Percentiles rank a stretch among this genome's conserved stretches.
Evolutionary conservation across 306 rosid species (phyloP).

Genomic region (Trichosanthes cucumerina): DNA sequence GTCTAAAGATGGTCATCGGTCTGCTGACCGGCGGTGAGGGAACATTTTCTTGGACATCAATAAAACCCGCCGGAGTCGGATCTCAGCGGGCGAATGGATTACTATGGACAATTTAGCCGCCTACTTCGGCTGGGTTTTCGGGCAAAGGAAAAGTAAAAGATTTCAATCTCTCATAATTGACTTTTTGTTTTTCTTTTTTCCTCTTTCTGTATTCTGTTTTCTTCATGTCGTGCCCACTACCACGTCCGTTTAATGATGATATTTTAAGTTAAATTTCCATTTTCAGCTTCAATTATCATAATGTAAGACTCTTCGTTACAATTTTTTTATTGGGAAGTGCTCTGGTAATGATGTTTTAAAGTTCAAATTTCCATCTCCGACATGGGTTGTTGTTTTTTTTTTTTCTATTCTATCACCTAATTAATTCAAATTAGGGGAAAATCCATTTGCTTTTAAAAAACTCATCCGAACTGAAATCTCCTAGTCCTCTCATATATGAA

Average conservation of each 20-base stretch:
- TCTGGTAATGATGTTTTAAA: neutral
- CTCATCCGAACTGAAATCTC: neutral
- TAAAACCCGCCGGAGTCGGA: conserved; percentile 7
- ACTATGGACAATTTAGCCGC: neutral
- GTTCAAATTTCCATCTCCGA: neutral
- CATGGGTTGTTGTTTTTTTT: neutral
- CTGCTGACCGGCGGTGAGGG: neutral
- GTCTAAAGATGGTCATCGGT: conserved; percentile 6
- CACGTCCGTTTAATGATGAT: neutral
- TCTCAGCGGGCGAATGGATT: neutral
- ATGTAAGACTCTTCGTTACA: neutral
- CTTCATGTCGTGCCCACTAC: neutral
- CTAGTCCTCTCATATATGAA: neutral
- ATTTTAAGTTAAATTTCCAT: neutral
- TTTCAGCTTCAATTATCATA: neutral
- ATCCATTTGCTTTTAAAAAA: neutral
- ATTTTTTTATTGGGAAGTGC: no score
- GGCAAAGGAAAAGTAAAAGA: neutral
- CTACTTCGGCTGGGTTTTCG: conserved; percentile 4
- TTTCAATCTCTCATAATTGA: conserved; percentile 4
- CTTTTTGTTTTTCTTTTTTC: neutral
- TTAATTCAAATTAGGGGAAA: neutral
- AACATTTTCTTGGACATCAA: neutral
- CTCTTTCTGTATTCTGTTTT: neutral
- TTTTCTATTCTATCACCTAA: neutral